These are phyloP conservation scores for Populus hybrid DNA, from an alignment of 441 rosid genomes.

Conservation along the genomic window DNA sequence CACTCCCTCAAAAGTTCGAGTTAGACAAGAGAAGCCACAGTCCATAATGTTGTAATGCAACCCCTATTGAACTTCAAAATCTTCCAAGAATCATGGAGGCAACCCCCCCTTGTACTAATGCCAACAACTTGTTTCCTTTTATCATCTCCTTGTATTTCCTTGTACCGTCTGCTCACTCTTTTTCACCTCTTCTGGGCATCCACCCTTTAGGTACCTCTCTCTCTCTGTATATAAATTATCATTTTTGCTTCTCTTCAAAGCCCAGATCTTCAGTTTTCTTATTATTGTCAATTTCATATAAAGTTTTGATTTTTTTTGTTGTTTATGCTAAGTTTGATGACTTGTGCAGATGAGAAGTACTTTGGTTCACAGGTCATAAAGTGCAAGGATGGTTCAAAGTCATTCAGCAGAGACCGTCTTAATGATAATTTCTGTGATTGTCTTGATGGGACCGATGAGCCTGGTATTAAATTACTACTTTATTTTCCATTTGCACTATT, in stretches of 20 bases:
- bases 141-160: conserved; percentile 18
- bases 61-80: not conserved
- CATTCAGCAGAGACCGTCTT: conserved; percentile 66
- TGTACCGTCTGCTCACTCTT: conserved; percentile 20
- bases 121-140: not conserved
- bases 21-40: no score
- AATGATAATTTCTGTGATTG: conserved; percentile 93
- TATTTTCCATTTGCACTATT: not conserved
- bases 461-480: conserved; percentile 41
- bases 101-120: not conserved
- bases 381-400: conserved; percentile 84
- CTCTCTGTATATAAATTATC: not conserved
- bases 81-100: conserved; percentile 6
- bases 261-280: conserved; percentile 10
- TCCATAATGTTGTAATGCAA: not conserved
- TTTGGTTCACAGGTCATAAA: conserved; percentile 56
- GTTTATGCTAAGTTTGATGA: not conserved
- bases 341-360: conserved; percentile 57
- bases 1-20: no score
- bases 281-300: conserved; percentile 1
- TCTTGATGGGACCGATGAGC: conserved; percentile 90
- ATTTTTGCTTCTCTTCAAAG: not conserved
- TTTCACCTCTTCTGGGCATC: conserved; percentile 45
- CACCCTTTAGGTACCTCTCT: conserved; percentile 59
- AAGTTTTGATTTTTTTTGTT: not conserved